A percentile compares a stretch with the other conserved stretches of the same genome.
These are phyloP conservation scores for Candida alai DNA, from an alignment of 805 yeast species.

Conservation along the genomic window DNA sequence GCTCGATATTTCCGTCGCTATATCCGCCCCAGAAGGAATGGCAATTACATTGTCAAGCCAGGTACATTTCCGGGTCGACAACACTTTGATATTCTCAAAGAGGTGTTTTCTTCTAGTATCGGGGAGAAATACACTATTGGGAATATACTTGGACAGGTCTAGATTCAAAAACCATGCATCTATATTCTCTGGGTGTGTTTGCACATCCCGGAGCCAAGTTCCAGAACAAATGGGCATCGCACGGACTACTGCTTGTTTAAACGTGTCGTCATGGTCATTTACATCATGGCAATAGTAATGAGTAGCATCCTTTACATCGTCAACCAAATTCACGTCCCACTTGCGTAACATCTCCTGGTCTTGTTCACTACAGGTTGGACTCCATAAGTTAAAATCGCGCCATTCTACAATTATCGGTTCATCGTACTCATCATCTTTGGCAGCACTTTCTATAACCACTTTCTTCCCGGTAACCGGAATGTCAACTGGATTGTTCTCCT, in stretches of 20 bases:
- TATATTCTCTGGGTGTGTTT: conserved; percentile 12
- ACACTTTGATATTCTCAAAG: conserved; percentile 12
- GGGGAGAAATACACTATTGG: conserved; percentile 11
- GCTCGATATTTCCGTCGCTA: background rate
- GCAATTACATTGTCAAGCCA: conserved; percentile 1
- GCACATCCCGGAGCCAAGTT: no score
- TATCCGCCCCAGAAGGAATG: background rate
- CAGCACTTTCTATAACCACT: conserved; percentile 9
- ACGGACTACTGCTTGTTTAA: conserved; percentile 24
- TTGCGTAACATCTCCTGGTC: background rate
- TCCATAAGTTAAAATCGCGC: conserved; percentile 16
- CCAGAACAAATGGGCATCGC: conserved; percentile 30
- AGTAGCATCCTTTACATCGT: conserved; percentile 17
- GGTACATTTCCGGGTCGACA: background rate
- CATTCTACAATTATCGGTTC: conserved; percentile 16
- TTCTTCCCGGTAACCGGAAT: conserved; percentile 5
- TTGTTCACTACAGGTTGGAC: background rate
- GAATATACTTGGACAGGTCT: conserved; percentile 13
- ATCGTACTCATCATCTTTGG: conserved; percentile 10
- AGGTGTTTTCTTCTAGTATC: conserved; percentile 12
- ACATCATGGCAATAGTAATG: conserved; percentile 19
- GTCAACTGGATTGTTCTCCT: conserved; percentile 4
- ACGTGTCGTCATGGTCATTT: conserved; percentile 10
- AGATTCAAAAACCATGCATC: conserved; percentile 20
- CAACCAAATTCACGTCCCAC: conserved; percentile 20